Conservation (phyloP, 2,329 filamentous ascomycete genomes). For the Cercospora brassicicola region DNA sequence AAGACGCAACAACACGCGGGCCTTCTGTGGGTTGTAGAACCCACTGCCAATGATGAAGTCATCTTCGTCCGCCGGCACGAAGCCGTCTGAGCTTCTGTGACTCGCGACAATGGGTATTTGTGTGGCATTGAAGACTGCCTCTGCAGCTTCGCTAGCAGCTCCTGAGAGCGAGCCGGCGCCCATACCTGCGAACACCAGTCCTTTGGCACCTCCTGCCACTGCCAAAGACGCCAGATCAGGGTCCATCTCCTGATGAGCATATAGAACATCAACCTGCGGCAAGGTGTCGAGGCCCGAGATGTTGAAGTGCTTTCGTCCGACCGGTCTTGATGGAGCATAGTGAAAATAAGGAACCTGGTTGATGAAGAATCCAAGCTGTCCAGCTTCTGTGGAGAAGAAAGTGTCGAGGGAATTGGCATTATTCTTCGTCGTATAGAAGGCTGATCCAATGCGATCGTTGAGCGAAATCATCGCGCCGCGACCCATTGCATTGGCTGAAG, state of each 20-base stretch:
- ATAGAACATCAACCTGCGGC: constrained; percentile 59
- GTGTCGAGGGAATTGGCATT: constrained; percentile 64
- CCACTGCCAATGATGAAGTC: constrained; percentile 48
- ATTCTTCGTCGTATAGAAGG: constrained; percentile 62
- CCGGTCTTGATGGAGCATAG: constrained; percentile 54
- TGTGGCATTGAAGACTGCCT: constrained; percentile 48
- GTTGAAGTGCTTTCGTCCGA: constrained; percentile 50
- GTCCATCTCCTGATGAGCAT: constrained; percentile 53
- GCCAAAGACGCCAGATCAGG: constrained; percentile 51
- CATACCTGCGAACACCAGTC: constrained; percentile 58
- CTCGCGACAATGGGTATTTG: constrained; percentile 55
- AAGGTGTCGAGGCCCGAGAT: constrained; percentile 42
- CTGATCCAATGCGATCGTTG: constrained; percentile 61
- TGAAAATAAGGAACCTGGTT: constrained; percentile 62
- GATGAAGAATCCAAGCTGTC: constrained; percentile 60
- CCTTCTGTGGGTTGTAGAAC: constrained; percentile 58
- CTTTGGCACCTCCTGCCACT: constrained; percentile 53
- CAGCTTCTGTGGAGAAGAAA: constrained; percentile 59
- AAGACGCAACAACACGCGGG: constrained; percentile 53
- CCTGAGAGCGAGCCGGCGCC: constrained; percentile 55
- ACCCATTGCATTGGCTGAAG: constrained; percentile 46
- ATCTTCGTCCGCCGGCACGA: constrained; percentile 44
- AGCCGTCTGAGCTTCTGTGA: constrained; percentile 54
- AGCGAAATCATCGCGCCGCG: constrained; percentile 62
- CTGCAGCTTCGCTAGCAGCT: constrained; percentile 44